phyloP scores from a whole-genome alignment of 495 filamentous ascomycete genomes.

The Margaritispora aquatica region DNA sequence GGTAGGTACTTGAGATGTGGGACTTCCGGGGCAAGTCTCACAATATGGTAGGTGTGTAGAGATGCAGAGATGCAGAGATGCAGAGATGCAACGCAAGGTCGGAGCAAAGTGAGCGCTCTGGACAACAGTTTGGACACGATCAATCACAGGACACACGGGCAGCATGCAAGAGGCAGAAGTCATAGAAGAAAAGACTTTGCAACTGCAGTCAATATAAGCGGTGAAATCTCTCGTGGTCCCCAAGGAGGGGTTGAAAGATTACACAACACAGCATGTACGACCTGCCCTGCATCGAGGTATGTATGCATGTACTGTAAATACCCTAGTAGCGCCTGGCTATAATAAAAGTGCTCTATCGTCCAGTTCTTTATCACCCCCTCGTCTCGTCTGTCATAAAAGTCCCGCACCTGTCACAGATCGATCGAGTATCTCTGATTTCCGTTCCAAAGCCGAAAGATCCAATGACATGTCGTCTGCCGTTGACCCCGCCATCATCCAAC shows the following conservation, averaged over 20 bases:
- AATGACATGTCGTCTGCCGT: neutral
- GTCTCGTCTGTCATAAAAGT: neutral
- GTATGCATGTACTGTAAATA: neutral
- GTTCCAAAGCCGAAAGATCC: neutral
- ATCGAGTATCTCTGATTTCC: neutral
- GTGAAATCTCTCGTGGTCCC: neutral
- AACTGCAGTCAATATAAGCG: neutral
- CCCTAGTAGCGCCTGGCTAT: neutral
- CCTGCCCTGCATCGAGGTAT: neutral
- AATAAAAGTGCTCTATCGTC: too few relatives aligned
- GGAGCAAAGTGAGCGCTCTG: neutral
- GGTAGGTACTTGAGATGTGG: too few relatives aligned
- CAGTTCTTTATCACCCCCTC: too few relatives aligned
- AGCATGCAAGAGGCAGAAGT: neutral
- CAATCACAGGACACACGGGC: neutral
- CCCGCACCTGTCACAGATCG: neutral
- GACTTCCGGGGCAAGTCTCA: too few relatives aligned
- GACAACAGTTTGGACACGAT: neutral
- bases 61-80: too few relatives aligned
- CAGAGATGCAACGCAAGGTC: neutral
- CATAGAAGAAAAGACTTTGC: neutral
- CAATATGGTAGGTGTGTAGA: too few relatives aligned
- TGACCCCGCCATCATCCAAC: neutral
- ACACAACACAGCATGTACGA: neutral
- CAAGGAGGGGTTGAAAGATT: neutral